phyloP scores from a whole-genome alignment of 805 yeast genomes.

The Scheffersomyces spartinae region DNA sequence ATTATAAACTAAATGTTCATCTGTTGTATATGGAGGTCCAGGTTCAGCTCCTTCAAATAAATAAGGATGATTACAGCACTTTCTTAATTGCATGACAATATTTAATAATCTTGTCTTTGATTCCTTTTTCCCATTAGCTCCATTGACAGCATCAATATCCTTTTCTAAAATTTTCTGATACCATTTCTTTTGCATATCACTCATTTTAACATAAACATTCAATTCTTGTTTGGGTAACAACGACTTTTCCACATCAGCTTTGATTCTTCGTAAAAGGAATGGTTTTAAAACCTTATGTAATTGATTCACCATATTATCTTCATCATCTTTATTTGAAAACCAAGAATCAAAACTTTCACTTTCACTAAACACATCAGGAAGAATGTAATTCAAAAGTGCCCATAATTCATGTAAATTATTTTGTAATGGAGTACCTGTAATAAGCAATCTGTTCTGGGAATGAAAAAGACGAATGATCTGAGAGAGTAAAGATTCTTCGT shows the following conservation, averaged over 20 bases:
- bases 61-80: constrained; percentile 81
- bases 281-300: constrained; percentile 69
- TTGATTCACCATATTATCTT: constrained; percentile 50
- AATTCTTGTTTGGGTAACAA: constrained; percentile 65
- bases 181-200: constrained; percentile 72
- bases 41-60: constrained; percentile 83
- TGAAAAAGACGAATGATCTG: constrained; percentile 67
- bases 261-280: constrained; percentile 63
- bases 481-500: constrained; percentile 60
- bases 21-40: constrained; percentile 81
- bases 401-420: constrained; percentile 71
- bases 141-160: constrained; percentile 77
- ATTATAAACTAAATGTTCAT: constrained; percentile 68
- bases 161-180: constrained; percentile 66
- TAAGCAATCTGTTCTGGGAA: constrained; percentile 56
- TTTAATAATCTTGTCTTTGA: constrained; percentile 65
- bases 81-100: constrained; percentile 76
- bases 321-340: constrained; percentile 35
- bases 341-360: constrained; percentile 65
- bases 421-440: constrained; percentile 78
- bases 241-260: constrained; percentile 72
- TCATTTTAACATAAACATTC: constrained; percentile 64
- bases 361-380: constrained; percentile 72
- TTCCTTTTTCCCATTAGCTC: constrained; percentile 66
- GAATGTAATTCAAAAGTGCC: constrained; percentile 66